Evolutionary conservation across 352 stramenopile species (phyloP), one percentile per base, ranked within the genome.

Genomic region (Globisporangium rhizosaccharum): DNA sequence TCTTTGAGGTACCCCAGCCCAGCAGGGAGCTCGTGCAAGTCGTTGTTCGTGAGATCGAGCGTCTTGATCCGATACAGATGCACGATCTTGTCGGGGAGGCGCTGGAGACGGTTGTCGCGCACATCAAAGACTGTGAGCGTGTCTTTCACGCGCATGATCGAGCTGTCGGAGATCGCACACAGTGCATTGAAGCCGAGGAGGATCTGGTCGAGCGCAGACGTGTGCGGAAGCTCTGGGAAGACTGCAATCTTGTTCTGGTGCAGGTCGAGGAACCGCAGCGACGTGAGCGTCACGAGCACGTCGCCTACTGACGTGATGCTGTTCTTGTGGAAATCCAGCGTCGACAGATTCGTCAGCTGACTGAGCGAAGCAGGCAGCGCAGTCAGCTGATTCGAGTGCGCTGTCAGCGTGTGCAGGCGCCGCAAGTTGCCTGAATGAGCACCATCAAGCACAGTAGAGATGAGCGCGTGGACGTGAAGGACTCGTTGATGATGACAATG

Each of bases 11-110:
- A 94, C 6, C 84, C 84, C 20, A 94, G 59, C 3, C 69, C 82
- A 1, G 82, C 70, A 17, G 83, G 82, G 15, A 95, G 64, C 57
- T 92, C 79, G 23, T 75, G 66, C 42, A 95, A 58, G 44, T 90
- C 82, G 51, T 95, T 95, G 61, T 95, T 95, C n/a, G 70, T 84
- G 41, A 92, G 45, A 59, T 95, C 86, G 1, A 95, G 68, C 17
- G 78, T 90, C 66, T 95, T 95, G 46, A 95, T 59, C 12, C 68
- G 72, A 36, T 87, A 85, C 18, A 90, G 59, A 44, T 82, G 75
- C 17, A 75, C 73, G 25, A 94, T 79, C 9, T 62, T 71, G 3
- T 83, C 72, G 2, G 80, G 77, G 33, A 95, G 59, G 30, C 37
- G 49, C 28, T 75, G 59, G 46, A 95, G 68, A 33, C 90, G 90